These are phyloP conservation scores for Senna siamea DNA, from an alignment of 306 rosid species.

Conservation along the genomic window DNA sequence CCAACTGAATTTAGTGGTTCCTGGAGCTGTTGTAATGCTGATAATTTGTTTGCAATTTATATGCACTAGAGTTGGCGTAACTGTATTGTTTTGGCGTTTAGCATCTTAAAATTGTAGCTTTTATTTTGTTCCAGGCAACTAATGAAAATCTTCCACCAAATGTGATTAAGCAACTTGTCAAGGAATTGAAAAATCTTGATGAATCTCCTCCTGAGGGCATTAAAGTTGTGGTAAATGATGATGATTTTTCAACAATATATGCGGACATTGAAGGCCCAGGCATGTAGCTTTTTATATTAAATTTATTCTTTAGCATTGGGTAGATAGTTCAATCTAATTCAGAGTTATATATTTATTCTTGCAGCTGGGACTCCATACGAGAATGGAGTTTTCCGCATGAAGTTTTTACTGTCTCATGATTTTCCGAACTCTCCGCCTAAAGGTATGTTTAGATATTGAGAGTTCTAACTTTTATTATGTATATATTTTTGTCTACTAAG, in stretches of 20 bases:
- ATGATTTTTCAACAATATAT: constrained; percentile 85
- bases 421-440: constrained; percentile 94
- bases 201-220: constrained; percentile 99
- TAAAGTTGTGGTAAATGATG: constrained; percentile 87
- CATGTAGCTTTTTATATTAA: constrained; percentile 42
- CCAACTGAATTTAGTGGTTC: constrained; percentile 4
- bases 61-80: constrained; percentile 6
- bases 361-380: constrained; percentile 98
- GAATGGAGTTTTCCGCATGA: constrained; percentile 96
- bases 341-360: constrained; percentile 29
- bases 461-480: not conserved
- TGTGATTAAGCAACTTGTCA: constrained; percentile 93
- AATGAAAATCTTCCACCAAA: constrained; percentile 99
- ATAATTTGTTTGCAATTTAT: constrained; percentile 21
- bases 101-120: not conserved
- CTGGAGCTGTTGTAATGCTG: not conserved
- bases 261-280: constrained; percentile 99
- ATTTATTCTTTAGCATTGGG: constrained; percentile 7
- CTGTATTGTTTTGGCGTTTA: constrained; percentile 24
- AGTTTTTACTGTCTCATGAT: constrained; percentile 77
- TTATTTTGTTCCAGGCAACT: constrained; percentile 68
- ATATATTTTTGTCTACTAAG: not conserved
- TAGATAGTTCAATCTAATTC: constrained; percentile 29
- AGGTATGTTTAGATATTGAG: constrained; percentile 54
- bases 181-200: constrained; percentile 94